Evolutionary conservation across 1,284 basidiomycete species (phyloP).

Genomic region (Thelephora terrestris): DNA sequence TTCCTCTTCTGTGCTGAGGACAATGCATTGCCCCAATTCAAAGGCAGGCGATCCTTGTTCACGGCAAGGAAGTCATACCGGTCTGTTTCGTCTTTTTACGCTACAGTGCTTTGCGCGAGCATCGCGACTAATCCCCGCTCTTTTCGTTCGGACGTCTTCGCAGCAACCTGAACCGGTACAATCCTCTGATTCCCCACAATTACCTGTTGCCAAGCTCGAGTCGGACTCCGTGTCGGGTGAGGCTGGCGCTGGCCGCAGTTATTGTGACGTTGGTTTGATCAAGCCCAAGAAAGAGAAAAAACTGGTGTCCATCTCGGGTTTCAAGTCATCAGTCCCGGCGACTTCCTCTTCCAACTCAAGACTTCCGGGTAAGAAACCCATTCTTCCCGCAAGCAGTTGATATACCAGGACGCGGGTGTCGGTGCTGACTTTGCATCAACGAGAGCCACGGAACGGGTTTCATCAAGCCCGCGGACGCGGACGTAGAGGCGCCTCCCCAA

Average conservation of each 20-base stretch:
- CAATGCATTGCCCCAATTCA: conserved; percentile 21
- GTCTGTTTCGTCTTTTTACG: conserved; percentile 4
- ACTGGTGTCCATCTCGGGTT: conserved; percentile 23
- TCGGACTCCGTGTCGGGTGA: background rate
- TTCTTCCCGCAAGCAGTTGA: conserved; percentile 39
- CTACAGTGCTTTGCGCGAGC: background rate
- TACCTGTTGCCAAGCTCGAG: background rate
- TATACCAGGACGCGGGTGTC: conserved; percentile 39
- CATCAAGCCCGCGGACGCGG: conserved; percentile 45
- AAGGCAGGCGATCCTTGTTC: conserved; percentile 32
- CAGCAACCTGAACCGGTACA: background rate
- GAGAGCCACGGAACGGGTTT: conserved; percentile 21
- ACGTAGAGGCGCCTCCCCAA: conserved; percentile 38
- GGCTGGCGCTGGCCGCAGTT: conserved; percentile 3
- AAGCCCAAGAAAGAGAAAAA: conserved; percentile 15
- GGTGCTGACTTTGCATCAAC: conserved; percentile 31
- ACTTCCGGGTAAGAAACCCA: conserved; percentile 17
- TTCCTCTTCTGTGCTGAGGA: conserved; percentile 40
- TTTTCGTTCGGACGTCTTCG: background rate
- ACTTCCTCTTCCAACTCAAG: conserved; percentile 5
- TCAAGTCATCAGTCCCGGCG: conserved; percentile 14
- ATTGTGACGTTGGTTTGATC: conserved; percentile 1
- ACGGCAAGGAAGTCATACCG: conserved; percentile 26
- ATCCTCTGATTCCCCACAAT: background rate
- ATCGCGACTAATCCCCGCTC: background rate